Evolutionary conservation across 768 basidiomycete genomes (phyloP).

Genomic region (Agaricus sinodeliciosus): DNA sequence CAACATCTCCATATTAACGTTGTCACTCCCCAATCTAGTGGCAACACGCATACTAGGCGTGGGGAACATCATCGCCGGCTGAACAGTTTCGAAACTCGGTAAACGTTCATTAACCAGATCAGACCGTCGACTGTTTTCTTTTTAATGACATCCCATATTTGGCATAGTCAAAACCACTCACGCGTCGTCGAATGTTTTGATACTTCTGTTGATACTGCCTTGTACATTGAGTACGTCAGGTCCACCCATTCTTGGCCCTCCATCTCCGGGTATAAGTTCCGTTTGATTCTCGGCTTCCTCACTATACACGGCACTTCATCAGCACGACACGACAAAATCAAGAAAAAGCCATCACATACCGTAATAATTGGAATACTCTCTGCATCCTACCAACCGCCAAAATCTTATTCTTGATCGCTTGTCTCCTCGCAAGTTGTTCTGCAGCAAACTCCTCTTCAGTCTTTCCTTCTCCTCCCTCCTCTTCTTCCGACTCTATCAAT

Average conservation of each 20-base stretch:
- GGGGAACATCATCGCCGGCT: conserved; percentile 39
- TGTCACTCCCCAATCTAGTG: conserved; percentile 27
- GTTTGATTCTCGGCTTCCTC: conserved; percentile 77
- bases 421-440: conserved; percentile 48
- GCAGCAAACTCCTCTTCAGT: conserved; percentile 21
- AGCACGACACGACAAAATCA: not conserved
- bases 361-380: conserved; percentile 79
- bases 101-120: conserved; percentile 73
- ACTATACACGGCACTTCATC: conserved; percentile 26
- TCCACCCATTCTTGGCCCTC: conserved; percentile 21
- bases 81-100: conserved; percentile 38
- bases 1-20: conserved; percentile 55
- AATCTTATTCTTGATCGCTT: conserved; percentile 91
- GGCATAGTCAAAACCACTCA: conserved; percentile 27
- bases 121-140: conserved; percentile 49
- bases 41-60: conserved; percentile 49
- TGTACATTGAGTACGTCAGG: conserved; percentile 59
- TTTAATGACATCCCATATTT: not conserved
- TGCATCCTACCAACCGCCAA: conserved; percentile 90
- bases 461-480: conserved; percentile 24
- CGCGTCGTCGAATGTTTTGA: conserved; percentile 75
- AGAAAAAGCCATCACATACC: conserved; percentile 41
- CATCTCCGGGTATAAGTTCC: conserved; percentile 43
- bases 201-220: conserved; percentile 49
- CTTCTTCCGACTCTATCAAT: conserved; percentile 41